Conservation (phyloP, 306 rosid genomes). For the Gleditsia sinensis region DNA sequence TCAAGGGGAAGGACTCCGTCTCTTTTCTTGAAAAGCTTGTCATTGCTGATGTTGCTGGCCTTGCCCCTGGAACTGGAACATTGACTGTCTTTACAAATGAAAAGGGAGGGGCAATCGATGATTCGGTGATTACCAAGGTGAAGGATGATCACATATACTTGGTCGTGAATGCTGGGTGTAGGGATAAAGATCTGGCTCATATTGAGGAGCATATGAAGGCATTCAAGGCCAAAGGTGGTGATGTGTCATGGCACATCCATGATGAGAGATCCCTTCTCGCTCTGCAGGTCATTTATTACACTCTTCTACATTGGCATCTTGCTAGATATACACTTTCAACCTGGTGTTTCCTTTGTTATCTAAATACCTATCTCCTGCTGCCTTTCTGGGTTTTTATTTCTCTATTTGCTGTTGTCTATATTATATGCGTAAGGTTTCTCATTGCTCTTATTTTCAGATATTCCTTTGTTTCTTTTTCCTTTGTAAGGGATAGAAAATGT, state of each 20-base stretch:
- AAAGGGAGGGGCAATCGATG: slow-evolving; percentile 95
- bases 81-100: slow-evolving; percentile 90
- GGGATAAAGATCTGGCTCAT: slow-evolving; percentile 94
- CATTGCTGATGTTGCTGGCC: slow-evolving; percentile 85
- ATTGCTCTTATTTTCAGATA: not conserved
- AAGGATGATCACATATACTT: slow-evolving; percentile 76
- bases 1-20: slow-evolving; percentile 76
- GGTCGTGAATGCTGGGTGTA: slow-evolving; percentile 95
- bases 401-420: slow-evolving; percentile 5
- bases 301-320: slow-evolving; percentile 13
- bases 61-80: slow-evolving; percentile 79
- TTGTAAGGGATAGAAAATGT: not conserved
- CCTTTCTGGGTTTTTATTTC: not conserved
- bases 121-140: slow-evolving; percentile 91
- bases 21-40: slow-evolving; percentile 85
- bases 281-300: slow-evolving; percentile 62
- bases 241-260: slow-evolving; percentile 93
- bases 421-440: not conserved
- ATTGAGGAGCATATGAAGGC: slow-evolving; percentile 93
- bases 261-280: slow-evolving; percentile 96
- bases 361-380: slow-evolving; percentile 24
- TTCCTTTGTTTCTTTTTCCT: not conserved
- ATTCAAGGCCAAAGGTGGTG: slow-evolving; percentile 96
- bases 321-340: slow-evolving; percentile 14
- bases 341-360: slow-evolving; percentile 1